phyloP scores from a whole-genome alignment of 352 stramenopile species.

The Globisporangium cystogenes region DNA sequence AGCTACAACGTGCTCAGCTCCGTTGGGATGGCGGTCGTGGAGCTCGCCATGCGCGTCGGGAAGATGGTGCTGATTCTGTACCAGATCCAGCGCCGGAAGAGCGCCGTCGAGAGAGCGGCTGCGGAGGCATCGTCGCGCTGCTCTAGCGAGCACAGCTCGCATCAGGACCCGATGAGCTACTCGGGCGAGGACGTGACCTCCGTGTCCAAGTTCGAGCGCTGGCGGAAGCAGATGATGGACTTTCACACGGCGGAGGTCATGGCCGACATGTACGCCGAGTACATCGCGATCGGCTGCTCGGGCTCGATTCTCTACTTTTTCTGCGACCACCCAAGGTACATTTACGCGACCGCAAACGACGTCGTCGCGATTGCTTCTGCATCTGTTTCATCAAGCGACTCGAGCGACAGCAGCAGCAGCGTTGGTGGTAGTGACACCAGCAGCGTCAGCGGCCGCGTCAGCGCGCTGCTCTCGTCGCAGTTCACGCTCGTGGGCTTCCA shows the following conservation, averaged over 20 bases:
- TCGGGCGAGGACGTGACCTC: background rate
- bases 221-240: constrained; percentile 6
- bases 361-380: too few relatives aligned
- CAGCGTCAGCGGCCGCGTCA: background rate
- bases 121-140: background rate
- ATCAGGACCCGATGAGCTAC: background rate
- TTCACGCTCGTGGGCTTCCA: constrained; percentile 1
- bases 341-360: background rate
- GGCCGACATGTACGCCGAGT: constrained; percentile 35
- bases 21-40: constrained; percentile 21
- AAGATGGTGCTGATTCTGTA: constrained; percentile 14
- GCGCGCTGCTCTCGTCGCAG: background rate
- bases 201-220: background rate
- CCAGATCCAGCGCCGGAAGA: background rate
- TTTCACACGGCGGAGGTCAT: constrained; percentile 5
- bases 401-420: background rate
- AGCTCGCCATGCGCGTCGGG: constrained; percentile 19
- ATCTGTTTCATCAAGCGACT: too few relatives aligned
- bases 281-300: constrained; percentile 39
- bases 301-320: constrained; percentile 24
- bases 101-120: background rate
- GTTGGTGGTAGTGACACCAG: too few relatives aligned
- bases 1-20: constrained; percentile 14
- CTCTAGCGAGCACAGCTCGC: background rate
- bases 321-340: constrained; percentile 24